phyloP scores from a whole-genome alignment of 2,329 filamentous ascomycete genomes.

The Arthrobotrys entomopaga region DNA sequence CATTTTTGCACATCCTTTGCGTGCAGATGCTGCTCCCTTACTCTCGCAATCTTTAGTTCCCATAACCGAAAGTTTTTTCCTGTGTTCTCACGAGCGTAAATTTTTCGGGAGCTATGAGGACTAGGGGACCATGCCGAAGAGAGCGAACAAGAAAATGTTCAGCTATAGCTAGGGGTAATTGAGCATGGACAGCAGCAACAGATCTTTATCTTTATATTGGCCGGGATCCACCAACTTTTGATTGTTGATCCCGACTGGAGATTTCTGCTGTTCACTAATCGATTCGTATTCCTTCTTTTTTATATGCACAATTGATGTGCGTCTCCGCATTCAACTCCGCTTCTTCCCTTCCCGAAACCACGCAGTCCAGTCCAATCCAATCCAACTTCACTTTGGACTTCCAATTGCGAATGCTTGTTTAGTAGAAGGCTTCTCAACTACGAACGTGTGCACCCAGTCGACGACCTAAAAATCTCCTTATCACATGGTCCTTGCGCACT shows the following conservation, averaged over 20 bases:
- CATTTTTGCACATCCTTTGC: constrained; percentile 36
- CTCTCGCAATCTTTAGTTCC: constrained; percentile 38
- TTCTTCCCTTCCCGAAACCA: constrained; percentile 20
- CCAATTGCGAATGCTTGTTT: constrained; percentile 13
- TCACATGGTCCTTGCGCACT: constrained; percentile 29
- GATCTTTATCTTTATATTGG: constrained; percentile 49
- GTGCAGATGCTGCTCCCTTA: constrained; percentile 14
- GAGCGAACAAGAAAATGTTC: constrained; percentile 4
- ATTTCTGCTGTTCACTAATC: constrained; percentile 51
- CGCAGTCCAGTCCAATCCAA: constrained; percentile 16
- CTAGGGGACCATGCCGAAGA: not conserved
- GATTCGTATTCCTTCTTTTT: constrained; percentile 22
- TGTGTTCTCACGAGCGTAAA: constrained; percentile 18
- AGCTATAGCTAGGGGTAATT: not conserved
- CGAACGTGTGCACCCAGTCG: constrained; percentile 7
- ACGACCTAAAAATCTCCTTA: constrained; percentile 28
- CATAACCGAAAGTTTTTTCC: constrained; percentile 32
- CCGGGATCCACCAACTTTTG: constrained; percentile 47
- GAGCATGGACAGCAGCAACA: constrained; percentile 30
- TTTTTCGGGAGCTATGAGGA: constrained; percentile 15
- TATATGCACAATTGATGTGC: constrained; percentile 52
- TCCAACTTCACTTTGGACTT: constrained; percentile 26
- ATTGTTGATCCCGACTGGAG: constrained; percentile 26
- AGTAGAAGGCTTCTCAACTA: not conserved
- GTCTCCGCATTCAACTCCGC: constrained; percentile 42